Evolutionary conservation across 1,284 basidiomycete species (phyloP).

Genomic region (Leccinum olivaceoglutinosum): DNA sequence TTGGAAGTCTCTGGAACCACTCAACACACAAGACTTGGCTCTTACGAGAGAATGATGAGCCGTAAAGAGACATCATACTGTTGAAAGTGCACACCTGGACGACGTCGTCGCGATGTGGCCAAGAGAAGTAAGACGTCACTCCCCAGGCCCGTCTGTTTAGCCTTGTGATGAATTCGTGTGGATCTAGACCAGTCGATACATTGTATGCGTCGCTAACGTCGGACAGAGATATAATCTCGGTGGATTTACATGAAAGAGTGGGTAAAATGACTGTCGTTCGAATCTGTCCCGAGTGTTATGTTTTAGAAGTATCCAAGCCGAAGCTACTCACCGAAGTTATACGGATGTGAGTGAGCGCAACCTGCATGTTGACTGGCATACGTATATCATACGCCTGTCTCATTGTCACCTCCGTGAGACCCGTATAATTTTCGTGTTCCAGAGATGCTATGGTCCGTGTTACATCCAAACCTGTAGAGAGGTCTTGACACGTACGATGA

Average conservation of each 20-base stretch:
- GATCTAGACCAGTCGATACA: constrained; percentile 66
- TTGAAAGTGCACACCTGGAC: constrained; percentile 51
- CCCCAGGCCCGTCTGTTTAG: constrained; percentile 53
- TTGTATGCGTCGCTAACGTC: constrained; percentile 86
- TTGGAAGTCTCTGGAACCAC: constrained; percentile 73
- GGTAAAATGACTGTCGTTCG: constrained; percentile 62
- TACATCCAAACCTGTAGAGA: constrained; percentile 4
- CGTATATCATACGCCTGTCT: constrained; percentile 53
- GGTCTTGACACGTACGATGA: constrained; percentile 40
- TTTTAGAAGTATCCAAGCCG: not conserved
- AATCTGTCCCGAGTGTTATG: constrained; percentile 37
- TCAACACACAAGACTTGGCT: constrained; percentile 53
- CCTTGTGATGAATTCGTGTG: constrained; percentile 79
- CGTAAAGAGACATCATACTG: not conserved
- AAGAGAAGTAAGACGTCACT: constrained; percentile 66
- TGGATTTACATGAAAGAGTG: constrained; percentile 61
- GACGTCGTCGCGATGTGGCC: constrained; percentile 62
- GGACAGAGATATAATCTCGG: constrained; percentile 71
- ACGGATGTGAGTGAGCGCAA: constrained; percentile 61
- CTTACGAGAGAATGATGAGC: constrained; percentile 31
- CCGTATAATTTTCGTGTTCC: constrained; percentile 50
- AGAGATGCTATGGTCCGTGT: constrained; percentile 40
- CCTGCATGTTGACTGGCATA: constrained; percentile 56
- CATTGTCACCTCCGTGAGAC: constrained; percentile 59
- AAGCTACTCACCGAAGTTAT: constrained; percentile 53